Evolutionary conservation across 805 yeast genomes (phyloP).

Genomic region (Lipomyces kockii): DNA sequence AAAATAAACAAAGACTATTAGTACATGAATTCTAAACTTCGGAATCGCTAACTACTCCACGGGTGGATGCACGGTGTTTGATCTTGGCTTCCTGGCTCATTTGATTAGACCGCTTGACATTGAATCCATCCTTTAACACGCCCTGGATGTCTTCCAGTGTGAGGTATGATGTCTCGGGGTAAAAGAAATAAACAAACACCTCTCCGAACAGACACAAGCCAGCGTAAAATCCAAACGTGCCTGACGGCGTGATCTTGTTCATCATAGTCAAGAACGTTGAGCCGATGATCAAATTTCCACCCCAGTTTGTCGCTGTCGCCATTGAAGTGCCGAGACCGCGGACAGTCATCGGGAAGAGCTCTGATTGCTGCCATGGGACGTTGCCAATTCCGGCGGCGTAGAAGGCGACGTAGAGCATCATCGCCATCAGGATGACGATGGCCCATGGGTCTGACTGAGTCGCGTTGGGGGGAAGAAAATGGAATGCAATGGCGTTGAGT

Average conservation of each 20-base stretch:
- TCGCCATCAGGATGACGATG: conserved; percentile 77
- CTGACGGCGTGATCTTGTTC: conserved; percentile 89
- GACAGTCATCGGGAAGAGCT: conserved; percentile 89
- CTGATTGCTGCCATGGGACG: conserved; percentile 98
- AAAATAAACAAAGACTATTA: neutral
- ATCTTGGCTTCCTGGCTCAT: conserved; percentile 51
- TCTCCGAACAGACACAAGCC: conserved; percentile 75
- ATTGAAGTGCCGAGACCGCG: conserved; percentile 90
- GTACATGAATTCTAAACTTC: neutral
- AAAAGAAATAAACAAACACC: conserved; percentile 76
- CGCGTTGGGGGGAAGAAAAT: conserved; percentile 70
- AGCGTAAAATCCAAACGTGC: conserved; percentile 90
- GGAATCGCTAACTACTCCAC: neutral
- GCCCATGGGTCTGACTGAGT: conserved; percentile 63
- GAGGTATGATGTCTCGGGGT: conserved; percentile 90
- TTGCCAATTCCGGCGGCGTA: conserved; percentile 96
- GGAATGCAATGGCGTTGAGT: conserved; percentile 89
- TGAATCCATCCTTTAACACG: conserved; percentile 81
- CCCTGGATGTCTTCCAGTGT: conserved; percentile 90
- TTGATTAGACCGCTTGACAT: conserved; percentile 66
- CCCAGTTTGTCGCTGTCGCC: conserved; percentile 94
- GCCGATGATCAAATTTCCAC: conserved; percentile 88
- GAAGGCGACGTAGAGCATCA: conserved; percentile 85
- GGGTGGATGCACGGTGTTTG: neutral
- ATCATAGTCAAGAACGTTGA: conserved; percentile 94